Percentiles rank a stretch among this genome's conserved stretches.
These are phyloP conservation scores for Spirogloea muscicola DNA, from an alignment of 139 green algal species.

Conservation along the genomic window DNA sequence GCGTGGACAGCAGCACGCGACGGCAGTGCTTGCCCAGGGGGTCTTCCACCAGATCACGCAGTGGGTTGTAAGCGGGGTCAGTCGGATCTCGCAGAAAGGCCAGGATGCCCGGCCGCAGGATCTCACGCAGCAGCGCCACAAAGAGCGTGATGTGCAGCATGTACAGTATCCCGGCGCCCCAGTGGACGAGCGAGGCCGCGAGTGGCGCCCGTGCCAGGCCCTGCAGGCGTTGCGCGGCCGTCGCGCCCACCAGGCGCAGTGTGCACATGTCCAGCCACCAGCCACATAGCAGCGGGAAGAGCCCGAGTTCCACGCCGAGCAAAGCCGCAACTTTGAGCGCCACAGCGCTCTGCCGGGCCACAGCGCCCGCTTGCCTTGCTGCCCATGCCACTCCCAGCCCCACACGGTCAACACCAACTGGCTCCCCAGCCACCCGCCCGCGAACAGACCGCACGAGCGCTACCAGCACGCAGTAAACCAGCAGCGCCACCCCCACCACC, in stretches of 20 bases:
- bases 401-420: too few species aligned
- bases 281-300: conserved; percentile 51
- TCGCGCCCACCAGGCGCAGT: conserved; percentile 41
- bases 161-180: conserved; percentile 49
- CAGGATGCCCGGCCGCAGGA: conserved; percentile 46
- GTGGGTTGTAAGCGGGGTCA: conserved; percentile 49
- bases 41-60: conserved; percentile 50
- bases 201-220: conserved; percentile 31
- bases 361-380: too few species aligned
- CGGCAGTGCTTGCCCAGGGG: conserved; percentile 42
- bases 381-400: too few species aligned
- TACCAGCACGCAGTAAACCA: too few species aligned
- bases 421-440: too few species aligned
- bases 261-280: conserved; percentile 52
- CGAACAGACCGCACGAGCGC: too few species aligned
- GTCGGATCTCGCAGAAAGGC: conserved; percentile 45
- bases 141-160: conserved; percentile 52
- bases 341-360: too few species aligned
- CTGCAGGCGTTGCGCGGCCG: background rate
- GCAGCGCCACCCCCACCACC: too few species aligned
- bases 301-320: conserved; percentile 42
- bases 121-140: conserved; percentile 39
- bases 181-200: conserved; percentile 40
- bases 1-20: conserved; percentile 33
- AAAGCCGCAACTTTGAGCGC: conserved; percentile 43